Conservation (phyloP, 495 filamentous ascomycete species). For the Tuber aestivum region DNA sequence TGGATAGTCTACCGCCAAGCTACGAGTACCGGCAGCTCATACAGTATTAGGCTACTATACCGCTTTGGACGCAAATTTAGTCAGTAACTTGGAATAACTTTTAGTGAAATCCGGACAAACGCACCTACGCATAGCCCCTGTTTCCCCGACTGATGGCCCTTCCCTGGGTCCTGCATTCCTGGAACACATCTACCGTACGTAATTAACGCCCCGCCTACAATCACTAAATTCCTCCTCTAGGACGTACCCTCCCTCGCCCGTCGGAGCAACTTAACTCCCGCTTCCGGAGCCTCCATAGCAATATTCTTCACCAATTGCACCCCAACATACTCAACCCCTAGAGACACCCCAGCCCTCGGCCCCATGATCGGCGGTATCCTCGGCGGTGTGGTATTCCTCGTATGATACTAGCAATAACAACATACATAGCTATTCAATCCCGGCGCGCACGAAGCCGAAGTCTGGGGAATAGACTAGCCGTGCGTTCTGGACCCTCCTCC, state of each 20-base stretch:
- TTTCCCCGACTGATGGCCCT: constrained; percentile 13
- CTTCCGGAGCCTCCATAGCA: constrained; percentile 21
- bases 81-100: too few relatives aligned
- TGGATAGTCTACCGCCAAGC: neutral
- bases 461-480: too few relatives aligned
- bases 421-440: too few relatives aligned
- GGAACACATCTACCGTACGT: constrained; percentile 35
- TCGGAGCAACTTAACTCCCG: constrained; percentile 22
- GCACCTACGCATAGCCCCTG: constrained; percentile 30
- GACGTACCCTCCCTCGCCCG: constrained; percentile 23
- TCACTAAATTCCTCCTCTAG: constrained; percentile 32
- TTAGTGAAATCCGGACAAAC: constrained; percentile 32
- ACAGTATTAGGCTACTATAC: too few relatives aligned
- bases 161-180: constrained; percentile 38
- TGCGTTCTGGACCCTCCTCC: too few relatives aligned
- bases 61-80: too few relatives aligned
- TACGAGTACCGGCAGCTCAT: too few relatives aligned
- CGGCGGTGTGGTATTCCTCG: constrained; percentile 12
- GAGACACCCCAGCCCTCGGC: constrained; percentile 15
- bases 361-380: constrained; percentile 37
- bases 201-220: constrained; percentile 30
- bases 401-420: too few relatives aligned
- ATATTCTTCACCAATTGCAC: constrained; percentile 19
- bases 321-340: neutral
- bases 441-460: too few relatives aligned